Evolutionary conservation across 2,329 filamentous ascomycete genomes (phyloP), one percentile per base, ranked within the genome.

Genomic region (Lasiodiplodia theobromae): DNA sequence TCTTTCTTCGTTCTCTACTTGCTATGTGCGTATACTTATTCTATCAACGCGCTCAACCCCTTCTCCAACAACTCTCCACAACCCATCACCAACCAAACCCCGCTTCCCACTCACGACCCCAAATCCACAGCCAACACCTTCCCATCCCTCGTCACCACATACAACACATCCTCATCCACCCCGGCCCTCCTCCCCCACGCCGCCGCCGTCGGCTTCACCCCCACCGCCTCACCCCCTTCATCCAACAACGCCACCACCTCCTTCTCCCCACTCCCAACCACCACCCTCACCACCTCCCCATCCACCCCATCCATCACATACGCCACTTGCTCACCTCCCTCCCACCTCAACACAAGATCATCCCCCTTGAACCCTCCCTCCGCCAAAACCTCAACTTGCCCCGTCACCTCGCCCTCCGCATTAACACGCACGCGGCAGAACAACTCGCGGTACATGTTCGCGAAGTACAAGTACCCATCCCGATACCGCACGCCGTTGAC

Each of bases 401-500:
- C 73, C 3, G 67, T 69, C 2, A 4, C 21, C 10, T 5, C 23
- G 38, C 72, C 67, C 8, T 74, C 14, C 3, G 31, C 34, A 31
- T 73, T 65, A 10, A 74, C 18, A 4, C 38, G 51, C 23, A 75
- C 70, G 23, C 72, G 70, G 18, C 68, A 68, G n/a, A 73, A 40
- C 1, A 57, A 38, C 5, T 40, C 31, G 0, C 66, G 64, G 10
- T 69, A 68, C 1, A 68, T 62, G 58, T 75, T 77, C 10, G 69
- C 70, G 54, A 69, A 77, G 69, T 75, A 77, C 10, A 70, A 14
- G 47, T 63, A 67, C 3, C 34, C 58, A 4, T 44, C 54, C 16
- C 71, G 72, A 6, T 71, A 14, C 37, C 71, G 71, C 18, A 77
- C 23, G 1, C 75, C 74, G 28, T 77, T 75, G 23, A 71, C 71